These are phyloP conservation scores for Aspergillus asperescens DNA, from an alignment of 495 filamentous ascomycete species.

Conservation along the genomic window DNA sequence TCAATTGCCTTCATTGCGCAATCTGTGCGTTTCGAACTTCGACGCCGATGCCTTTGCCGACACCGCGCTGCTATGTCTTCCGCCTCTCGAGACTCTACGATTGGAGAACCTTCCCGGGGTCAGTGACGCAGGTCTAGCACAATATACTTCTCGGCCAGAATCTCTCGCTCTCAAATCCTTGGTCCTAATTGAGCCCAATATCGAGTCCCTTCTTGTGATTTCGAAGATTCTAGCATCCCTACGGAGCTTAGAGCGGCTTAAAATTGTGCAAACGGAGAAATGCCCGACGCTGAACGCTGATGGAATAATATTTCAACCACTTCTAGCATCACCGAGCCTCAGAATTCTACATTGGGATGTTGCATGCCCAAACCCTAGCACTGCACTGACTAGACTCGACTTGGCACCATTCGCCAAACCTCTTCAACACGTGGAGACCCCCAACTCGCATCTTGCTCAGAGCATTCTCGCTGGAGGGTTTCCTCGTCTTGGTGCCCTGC, in stretches of 20 bases:
- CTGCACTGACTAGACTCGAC: constrained; percentile 38
- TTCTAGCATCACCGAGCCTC: constrained; percentile 63
- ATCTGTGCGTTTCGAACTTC: constrained; percentile 71
- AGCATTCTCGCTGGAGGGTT: constrained; percentile 67
- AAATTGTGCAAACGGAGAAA: constrained; percentile 59
- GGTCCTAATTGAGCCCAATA: constrained; percentile 59
- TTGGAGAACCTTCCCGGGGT: constrained; percentile 72
- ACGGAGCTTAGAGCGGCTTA: constrained; percentile 56
- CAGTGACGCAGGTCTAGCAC: constrained; percentile 68
- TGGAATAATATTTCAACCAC: constrained; percentile 58
- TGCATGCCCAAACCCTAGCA: constrained; percentile 42
- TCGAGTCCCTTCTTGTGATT: constrained; percentile 63
- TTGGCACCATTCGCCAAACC: constrained; percentile 36
- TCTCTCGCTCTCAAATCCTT: constrained; percentile 54
- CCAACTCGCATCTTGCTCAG: constrained; percentile 66
- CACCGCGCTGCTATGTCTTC: constrained; percentile 61
- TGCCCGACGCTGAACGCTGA: constrained; percentile 56
- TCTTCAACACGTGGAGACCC: constrained; percentile 38
- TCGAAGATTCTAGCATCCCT: constrained; percentile 70
- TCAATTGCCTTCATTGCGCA: constrained; percentile 60
- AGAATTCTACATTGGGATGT: constrained; percentile 80
- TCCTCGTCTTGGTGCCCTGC: constrained; percentile 60
- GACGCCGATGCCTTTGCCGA: constrained; percentile 69
- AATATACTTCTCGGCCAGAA: constrained; percentile 57
- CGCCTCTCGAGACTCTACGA: constrained; percentile 65